Evolutionary conservation across 164 flowering plant species (phyloP).

Genomic region (Annona cherimola): DNA sequence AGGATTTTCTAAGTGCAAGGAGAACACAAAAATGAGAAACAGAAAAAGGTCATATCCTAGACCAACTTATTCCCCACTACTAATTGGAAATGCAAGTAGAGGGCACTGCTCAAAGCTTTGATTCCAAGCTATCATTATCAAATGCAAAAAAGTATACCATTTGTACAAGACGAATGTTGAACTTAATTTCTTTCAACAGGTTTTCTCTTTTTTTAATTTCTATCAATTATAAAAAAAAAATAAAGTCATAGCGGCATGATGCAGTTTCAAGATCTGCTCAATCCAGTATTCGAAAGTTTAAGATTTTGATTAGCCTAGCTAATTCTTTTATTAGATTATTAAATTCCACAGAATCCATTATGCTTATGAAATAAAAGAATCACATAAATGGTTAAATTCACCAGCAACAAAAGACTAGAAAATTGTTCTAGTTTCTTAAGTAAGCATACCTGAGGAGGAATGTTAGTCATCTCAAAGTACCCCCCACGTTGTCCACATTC

Average conservation of each 20-base stretch:
- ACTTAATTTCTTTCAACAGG: background rate
- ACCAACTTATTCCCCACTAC: background rate
- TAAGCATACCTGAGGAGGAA: slow-evolving; percentile 63
- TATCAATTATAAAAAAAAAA: too few relatives aligned
- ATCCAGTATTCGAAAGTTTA: background rate
- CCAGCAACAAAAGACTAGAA: background rate
- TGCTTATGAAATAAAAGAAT: background rate
- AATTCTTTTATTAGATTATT: background rate
- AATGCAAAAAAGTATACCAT: too few relatives aligned
- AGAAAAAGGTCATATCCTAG: background rate
- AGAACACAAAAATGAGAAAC: background rate
- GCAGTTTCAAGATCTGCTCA: background rate
- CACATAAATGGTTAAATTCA: background rate
- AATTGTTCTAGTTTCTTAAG: background rate
- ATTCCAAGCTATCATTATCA: background rate
- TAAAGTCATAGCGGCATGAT: background rate
- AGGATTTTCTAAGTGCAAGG: background rate
- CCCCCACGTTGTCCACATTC: slow-evolving; percentile 99
- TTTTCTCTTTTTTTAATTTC: too few relatives aligned
- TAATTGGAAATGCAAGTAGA: background rate
- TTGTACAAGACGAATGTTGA: too few relatives aligned
- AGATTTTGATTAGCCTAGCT: background rate
- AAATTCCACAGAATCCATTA: background rate
- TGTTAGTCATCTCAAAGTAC: slow-evolving; percentile 97
- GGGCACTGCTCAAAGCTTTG: background rate